phyloP scores from a whole-genome alignment of 192 early-diverging fungal genomes.

The Mortierella hygrophila region DNA sequence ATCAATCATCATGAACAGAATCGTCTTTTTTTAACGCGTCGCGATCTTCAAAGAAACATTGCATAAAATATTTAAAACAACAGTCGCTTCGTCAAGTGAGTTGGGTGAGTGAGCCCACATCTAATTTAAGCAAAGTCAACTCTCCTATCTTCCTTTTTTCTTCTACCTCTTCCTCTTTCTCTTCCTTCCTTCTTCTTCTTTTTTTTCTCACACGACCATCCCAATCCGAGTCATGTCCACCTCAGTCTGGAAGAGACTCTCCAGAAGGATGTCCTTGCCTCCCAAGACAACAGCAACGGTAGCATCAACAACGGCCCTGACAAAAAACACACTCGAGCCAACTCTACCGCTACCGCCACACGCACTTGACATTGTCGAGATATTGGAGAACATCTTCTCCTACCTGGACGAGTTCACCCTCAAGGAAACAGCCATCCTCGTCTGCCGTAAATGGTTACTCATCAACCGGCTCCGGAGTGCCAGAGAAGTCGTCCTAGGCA shows the following conservation, averaged over 20 bases:
- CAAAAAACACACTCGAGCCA: neutral
- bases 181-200: neutral
- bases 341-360: neutral
- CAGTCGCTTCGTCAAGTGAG: no score
- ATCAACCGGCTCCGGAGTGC: neutral
- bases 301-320: neutral
- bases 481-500: neutral
- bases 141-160: neutral
- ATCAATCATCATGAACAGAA: no score
- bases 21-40: no score
- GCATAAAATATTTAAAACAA: no score
- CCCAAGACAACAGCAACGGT: neutral
- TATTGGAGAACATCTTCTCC: neutral
- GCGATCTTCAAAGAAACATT: no score
- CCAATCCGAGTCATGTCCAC: neutral
- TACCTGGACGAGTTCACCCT: conserved; percentile 5
- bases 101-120: no score
- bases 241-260: neutral
- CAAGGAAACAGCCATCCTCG: neutral
- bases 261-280: neutral
- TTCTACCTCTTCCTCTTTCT: neutral
- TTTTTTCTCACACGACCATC: neutral
- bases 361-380: neutral
- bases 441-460: neutral
- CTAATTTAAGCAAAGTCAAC: neutral